Percentiles rank a stretch among this genome's conserved stretches.
These are phyloP conservation scores for Blepharisma undulans DNA, from an alignment of 169 alveolate species.

Conservation along the genomic window DNA sequence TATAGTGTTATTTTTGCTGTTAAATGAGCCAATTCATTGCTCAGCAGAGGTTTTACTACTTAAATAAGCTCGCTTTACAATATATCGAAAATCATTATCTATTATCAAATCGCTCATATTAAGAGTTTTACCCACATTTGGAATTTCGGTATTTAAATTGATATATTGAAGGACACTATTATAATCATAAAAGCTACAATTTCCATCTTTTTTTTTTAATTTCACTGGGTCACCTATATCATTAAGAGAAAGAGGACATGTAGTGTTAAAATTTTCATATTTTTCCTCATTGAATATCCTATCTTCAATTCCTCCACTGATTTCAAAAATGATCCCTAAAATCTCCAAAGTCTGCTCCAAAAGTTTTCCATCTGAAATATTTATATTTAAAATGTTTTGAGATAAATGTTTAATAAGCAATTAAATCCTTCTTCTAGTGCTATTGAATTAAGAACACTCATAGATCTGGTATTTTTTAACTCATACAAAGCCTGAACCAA, in stretches of 20 bases:
- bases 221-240: background rate
- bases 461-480: background rate
- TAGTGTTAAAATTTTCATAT: background rate
- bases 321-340: background rate
- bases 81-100: background rate
- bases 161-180: background rate
- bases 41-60: background rate
- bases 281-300: background rate
- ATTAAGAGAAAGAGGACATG: background rate
- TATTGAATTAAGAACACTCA: slow-evolving; percentile 14
- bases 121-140: background rate
- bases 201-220: background rate
- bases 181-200: background rate
- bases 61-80: background rate
- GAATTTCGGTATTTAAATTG: background rate
- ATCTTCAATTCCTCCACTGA: background rate
- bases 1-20: background rate
- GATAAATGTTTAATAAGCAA: background rate
- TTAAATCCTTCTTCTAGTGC: slow-evolving; percentile 32
- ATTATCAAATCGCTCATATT: background rate
- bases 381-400: background rate
- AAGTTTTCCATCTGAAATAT: background rate
- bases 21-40: background rate
- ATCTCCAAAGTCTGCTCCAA: background rate
- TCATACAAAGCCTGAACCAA: background rate